These are phyloP conservation scores for Amanita pallidorosea DNA, from an alignment of 768 basidiomycete genomes.

Conservation along the genomic window DNA sequence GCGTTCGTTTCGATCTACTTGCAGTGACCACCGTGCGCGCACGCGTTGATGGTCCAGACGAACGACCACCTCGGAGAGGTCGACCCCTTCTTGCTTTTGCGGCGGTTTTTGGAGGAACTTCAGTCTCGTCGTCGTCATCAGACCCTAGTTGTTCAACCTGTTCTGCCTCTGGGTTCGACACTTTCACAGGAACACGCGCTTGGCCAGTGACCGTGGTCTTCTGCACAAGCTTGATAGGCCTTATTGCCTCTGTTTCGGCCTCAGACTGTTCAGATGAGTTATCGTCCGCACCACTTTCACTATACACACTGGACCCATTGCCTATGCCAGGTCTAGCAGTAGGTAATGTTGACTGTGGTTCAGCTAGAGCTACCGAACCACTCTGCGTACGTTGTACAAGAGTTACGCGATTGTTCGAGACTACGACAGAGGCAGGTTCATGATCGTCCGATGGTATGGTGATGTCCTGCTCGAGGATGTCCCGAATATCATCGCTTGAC, in stretches of 20 bases:
- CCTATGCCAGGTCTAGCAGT: background rate
- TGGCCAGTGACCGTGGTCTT: background rate
- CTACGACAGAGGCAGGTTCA: background rate
- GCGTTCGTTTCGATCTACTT: background rate
- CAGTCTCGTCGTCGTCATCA: background rate
- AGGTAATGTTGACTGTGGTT: background rate
- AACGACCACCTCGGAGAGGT: background rate
- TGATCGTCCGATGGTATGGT: background rate
- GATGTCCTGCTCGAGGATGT: conserved; percentile 3
- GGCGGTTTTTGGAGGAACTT: background rate
- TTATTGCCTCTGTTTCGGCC: background rate
- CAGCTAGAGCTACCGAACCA: background rate
- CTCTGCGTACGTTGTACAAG: background rate
- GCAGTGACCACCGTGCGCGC: background rate
- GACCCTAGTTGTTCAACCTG: background rate
- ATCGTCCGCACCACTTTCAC: background rate
- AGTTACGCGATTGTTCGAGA: no score
- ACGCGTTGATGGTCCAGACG: background rate
- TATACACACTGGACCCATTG: background rate
- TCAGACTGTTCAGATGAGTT: background rate
- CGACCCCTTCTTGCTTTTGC: background rate
- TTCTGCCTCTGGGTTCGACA: background rate
- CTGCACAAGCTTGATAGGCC: background rate
- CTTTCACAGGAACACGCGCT: background rate
- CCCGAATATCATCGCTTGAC: background rate